phyloP scores from a whole-genome alignment of 139 green algal genomes.

The Coccomyxa sp. region DNA sequence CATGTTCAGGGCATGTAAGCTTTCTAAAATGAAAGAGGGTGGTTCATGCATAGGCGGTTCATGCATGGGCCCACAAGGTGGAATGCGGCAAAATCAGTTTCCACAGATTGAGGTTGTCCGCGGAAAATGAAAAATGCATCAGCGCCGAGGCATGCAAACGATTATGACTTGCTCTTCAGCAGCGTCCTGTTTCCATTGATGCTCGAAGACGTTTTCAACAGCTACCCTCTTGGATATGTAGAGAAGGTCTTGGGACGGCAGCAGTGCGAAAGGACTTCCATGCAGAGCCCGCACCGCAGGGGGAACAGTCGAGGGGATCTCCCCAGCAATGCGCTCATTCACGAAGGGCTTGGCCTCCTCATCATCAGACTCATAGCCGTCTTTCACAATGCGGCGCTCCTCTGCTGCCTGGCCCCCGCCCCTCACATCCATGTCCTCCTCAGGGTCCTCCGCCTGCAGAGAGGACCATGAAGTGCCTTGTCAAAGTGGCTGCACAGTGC shows the following conservation, averaged over 20 bases:
- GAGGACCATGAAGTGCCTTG: too few relatives aligned
- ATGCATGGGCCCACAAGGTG: background rate
- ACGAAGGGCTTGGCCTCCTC: conserved; percentile 5
- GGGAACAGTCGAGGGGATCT: background rate
- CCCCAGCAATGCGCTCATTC: background rate
- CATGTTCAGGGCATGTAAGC: background rate
- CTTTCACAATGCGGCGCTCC: conserved; percentile 42
- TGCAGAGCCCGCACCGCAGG: background rate
- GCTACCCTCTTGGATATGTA: background rate
- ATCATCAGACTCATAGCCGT: conserved; percentile 37
- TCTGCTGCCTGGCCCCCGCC: conserved; percentile 62
- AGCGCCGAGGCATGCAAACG: background rate
- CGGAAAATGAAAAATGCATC: background rate
- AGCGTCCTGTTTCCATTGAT: background rate
- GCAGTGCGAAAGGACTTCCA: background rate
- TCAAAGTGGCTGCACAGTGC: too few relatives aligned
- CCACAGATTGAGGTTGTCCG: background rate
- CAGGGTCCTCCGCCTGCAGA: conserved; percentile 40
- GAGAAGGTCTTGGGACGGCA: background rate
- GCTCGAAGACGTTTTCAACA: background rate
- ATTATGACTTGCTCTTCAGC: background rate
- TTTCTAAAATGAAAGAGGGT: background rate
- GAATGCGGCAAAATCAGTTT: background rate
- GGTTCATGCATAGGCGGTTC: background rate
- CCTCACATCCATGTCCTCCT: conserved; percentile 68